Evolutionary conservation across 495 filamentous ascomycete species (phyloP).

Genomic region (Neurospora sp.): DNA sequence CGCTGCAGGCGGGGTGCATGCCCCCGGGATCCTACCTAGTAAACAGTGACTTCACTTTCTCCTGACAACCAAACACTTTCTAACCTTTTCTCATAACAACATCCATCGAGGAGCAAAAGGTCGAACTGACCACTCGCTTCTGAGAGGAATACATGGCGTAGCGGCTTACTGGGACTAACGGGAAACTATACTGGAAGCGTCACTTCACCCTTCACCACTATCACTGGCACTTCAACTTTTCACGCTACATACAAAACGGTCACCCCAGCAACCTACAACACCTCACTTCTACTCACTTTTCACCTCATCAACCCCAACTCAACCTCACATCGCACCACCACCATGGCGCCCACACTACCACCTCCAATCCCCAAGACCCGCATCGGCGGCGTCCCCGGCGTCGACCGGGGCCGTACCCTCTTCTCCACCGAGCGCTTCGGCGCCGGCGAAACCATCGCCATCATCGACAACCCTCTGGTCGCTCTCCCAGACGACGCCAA

Average conservation of each 20-base stretch:
- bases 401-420: constrained; percentile 27
- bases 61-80: not conserved
- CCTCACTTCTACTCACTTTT: not conserved
- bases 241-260: not conserved
- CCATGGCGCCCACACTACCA: constrained; percentile 12
- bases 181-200: not conserved
- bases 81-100: not conserved
- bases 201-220: not conserved
- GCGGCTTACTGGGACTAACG: not conserved
- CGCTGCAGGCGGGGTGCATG: not conserved
- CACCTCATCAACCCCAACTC: not conserved
- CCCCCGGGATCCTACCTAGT: not conserved
- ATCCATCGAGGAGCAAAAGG: not conserved
- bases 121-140: not conserved
- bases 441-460: constrained; percentile 32
- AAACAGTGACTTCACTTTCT: not conserved
- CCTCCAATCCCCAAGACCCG: not conserved
- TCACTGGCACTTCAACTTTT: not conserved
- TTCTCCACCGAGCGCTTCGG: constrained; percentile 21
- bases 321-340: not conserved
- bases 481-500: constrained; percentile 30
- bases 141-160: not conserved
- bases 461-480: constrained; percentile 29
- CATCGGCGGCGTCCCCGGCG: not conserved
- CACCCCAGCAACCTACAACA: not conserved